A percentile compares a stretch with the other conserved stretches of the same genome.
These are phyloP conservation scores for Aspergillus diversus DNA, from an alignment of 495 filamentous ascomycete species.

Conservation along the genomic window DNA sequence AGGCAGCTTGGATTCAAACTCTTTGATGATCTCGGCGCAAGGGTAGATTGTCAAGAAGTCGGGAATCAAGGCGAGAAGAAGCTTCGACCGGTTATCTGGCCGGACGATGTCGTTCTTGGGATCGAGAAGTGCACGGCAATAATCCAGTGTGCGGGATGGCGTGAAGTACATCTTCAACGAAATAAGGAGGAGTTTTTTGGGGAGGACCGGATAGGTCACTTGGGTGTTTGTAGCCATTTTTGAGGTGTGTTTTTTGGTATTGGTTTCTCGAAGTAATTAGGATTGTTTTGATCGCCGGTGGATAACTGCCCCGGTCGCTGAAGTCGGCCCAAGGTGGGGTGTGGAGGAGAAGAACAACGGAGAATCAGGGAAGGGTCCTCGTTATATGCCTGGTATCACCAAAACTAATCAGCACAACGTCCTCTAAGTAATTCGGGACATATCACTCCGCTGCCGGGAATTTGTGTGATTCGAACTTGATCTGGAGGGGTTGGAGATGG, in stretches of 20 bases:
- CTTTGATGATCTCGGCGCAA: slow-evolving; percentile 54
- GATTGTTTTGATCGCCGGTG: neutral
- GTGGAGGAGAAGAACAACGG: too few species aligned
- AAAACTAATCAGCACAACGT: slow-evolving; percentile 5
- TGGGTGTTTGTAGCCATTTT: slow-evolving; percentile 23
- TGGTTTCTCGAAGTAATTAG: neutral
- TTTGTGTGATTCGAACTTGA: neutral
- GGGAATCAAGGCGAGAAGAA: slow-evolving; percentile 84
- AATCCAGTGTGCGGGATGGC: slow-evolving; percentile 62
- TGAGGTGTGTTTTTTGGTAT: neutral
- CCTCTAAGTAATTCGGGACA: neutral
- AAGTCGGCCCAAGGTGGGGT: neutral
- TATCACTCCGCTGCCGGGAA: neutral
- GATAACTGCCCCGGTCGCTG: neutral
- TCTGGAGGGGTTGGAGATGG: slow-evolving; percentile 4
- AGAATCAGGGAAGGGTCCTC: too few species aligned
- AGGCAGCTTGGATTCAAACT: slow-evolving; percentile 37
- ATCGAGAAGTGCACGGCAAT: slow-evolving; percentile 60
- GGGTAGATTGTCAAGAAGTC: slow-evolving; percentile 71
- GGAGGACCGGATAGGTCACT: slow-evolving; percentile 48
- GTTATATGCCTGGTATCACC: too few species aligned
- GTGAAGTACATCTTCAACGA: slow-evolving; percentile 87
- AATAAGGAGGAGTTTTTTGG: slow-evolving; percentile 74
- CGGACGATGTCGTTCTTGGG: slow-evolving; percentile 44
- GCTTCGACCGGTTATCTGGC: slow-evolving; percentile 62